A percentile compares a stretch with the other conserved stretches of the same genome.
Conservation (phyloP, 1,284 basidiomycete species). For the Macrocystidia cucumis region DNA sequence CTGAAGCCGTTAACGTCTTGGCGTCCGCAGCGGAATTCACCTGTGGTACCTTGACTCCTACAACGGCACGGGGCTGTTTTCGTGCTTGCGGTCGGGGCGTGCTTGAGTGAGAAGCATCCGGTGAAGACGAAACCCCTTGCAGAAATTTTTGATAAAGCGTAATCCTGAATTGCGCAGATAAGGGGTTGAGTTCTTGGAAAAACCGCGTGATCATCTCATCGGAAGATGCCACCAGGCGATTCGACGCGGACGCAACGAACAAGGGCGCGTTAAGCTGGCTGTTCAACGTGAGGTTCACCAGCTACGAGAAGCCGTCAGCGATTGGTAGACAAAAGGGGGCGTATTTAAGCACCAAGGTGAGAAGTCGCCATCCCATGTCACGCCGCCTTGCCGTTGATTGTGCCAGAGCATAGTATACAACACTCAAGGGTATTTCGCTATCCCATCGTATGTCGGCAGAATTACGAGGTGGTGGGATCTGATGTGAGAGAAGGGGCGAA, state of each 20-base stretch:
- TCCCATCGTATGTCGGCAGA: slow-evolving; percentile 47
- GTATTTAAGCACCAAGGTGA: slow-evolving; percentile 37
- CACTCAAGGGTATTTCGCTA: slow-evolving; percentile 44
- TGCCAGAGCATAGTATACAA: slow-evolving; percentile 43
- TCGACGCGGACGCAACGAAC: slow-evolving; percentile 40
- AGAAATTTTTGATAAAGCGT: slow-evolving; percentile 38
- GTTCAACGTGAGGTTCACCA: slow-evolving; percentile 46
- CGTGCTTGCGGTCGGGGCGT: slow-evolving; percentile 19
- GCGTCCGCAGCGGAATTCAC: slow-evolving; percentile 2
- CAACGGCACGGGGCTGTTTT: slow-evolving; percentile 25
- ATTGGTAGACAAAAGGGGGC: slow-evolving; percentile 3
- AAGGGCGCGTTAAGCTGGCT: slow-evolving; percentile 38
- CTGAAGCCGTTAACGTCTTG: slow-evolving; percentile 9
- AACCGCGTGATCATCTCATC: slow-evolving; percentile 33
- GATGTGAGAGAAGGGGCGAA: slow-evolving; percentile 53
- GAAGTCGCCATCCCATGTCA: slow-evolving; percentile 39
- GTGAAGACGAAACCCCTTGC: slow-evolving; percentile 15
- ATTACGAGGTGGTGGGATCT: slow-evolving; percentile 53
- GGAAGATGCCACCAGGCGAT: slow-evolving; percentile 30
- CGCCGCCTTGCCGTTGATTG: slow-evolving; percentile 33
- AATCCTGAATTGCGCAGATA: slow-evolving; percentile 40
- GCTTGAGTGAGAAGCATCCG: slow-evolving; percentile 6
- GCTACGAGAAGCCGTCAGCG: slow-evolving; percentile 23
- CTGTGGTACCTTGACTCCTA: slow-evolving; percentile 8
- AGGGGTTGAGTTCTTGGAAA: slow-evolving; percentile 24